Percentiles rank a stretch among this genome's conserved stretches.
Evolutionary conservation across 192 early-diverging fungal genomes (phyloP).

Genomic region (Spinellus fusiger): DNA sequence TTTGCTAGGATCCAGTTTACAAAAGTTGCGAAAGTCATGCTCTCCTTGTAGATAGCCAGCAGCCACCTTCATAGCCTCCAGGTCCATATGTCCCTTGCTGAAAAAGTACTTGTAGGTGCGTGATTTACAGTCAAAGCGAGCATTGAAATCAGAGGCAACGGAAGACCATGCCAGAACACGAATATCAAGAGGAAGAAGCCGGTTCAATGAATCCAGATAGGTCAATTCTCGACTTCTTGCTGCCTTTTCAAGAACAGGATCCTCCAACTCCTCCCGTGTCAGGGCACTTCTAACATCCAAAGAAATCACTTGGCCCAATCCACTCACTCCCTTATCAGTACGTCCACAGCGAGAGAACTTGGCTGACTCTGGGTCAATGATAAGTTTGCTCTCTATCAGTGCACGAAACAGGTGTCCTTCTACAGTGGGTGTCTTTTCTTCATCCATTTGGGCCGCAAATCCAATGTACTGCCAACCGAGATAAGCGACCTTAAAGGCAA

Average conservation of each 20-base stretch:
- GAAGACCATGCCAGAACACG: conserved; percentile 88
- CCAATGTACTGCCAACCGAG: conserved; percentile 88
- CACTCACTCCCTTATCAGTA: conserved; percentile 85
- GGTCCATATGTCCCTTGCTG: conserved; percentile 56
- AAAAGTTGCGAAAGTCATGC: conserved; percentile 95
- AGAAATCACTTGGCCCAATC: conserved; percentile 82
- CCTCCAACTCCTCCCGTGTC: neutral
- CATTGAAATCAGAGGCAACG: conserved; percentile 68
- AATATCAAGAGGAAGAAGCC: conserved; percentile 78
- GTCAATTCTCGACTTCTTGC: conserved; percentile 51
- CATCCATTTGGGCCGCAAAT: conserved; percentile 66
- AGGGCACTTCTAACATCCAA: conserved; percentile 58
- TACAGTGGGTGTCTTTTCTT: conserved; percentile 58
- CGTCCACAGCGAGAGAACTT: conserved; percentile 79
- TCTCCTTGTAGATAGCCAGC: conserved; percentile 66
- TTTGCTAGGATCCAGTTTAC: conserved; percentile 86
- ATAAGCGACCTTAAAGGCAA: conserved; percentile 87
- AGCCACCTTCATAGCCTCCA: conserved; percentile 71
- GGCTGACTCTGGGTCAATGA: conserved; percentile 59
- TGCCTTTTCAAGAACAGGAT: neutral
- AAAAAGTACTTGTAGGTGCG: conserved; percentile 94
- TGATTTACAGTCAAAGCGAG: conserved; percentile 79
- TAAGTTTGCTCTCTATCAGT: conserved; percentile 67
- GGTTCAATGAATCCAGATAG: conserved; percentile 79
- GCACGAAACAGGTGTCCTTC: conserved; percentile 83